phyloP scores from a whole-genome alignment of 805 yeast species.

The Sugiyamaella marilandica region DNA sequence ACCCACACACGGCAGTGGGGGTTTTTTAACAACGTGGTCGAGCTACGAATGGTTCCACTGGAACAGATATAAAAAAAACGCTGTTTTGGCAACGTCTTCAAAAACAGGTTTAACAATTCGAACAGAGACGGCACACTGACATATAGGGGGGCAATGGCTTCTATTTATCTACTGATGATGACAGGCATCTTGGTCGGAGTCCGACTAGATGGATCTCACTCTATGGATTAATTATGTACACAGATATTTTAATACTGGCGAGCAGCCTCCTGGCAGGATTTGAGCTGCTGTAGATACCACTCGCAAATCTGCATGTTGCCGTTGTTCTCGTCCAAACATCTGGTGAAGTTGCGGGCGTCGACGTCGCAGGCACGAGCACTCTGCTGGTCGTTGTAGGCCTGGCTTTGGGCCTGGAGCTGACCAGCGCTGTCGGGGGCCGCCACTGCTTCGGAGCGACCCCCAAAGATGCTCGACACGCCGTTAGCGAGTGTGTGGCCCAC shows the following conservation, averaged over 20 bases:
- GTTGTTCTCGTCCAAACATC: constrained; percentile 86
- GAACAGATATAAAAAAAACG: too few species aligned
- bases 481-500: constrained; percentile 97
- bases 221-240: background rate
- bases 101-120: too few species aligned
- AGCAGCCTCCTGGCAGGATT: constrained; percentile 95
- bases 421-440: constrained; percentile 43
- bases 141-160: too few species aligned
- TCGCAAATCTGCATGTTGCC: constrained; percentile 98
- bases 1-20: too few species aligned
- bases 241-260: constrained; percentile 54
- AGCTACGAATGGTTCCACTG: too few species aligned
- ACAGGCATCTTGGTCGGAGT: background rate
- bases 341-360: constrained; percentile 92
- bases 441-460: constrained; percentile 64
- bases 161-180: background rate
- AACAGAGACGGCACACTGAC: background rate
- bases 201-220: background rate
- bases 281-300: constrained; percentile 93
- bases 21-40: too few species aligned
- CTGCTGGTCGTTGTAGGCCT: constrained; percentile 36
- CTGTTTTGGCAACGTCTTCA: too few species aligned
- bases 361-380: constrained; percentile 63
- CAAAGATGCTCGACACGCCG: constrained; percentile 84
- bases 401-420: constrained; percentile 32